Conservation (phyloP, 768 basidiomycete species). For the Galerina marginata region DNA sequence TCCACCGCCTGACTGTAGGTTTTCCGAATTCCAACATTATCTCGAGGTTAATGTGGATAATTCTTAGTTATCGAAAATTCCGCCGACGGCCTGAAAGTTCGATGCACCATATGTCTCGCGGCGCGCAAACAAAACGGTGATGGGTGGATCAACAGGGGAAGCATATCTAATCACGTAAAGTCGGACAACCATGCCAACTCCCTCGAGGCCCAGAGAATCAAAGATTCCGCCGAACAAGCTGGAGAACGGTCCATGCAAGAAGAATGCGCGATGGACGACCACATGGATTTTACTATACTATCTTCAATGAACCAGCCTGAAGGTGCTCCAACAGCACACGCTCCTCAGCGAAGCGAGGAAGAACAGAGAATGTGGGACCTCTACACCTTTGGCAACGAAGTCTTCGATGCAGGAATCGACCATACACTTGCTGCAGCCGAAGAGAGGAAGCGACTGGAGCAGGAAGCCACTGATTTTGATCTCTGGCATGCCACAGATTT, state of each 20-base stretch:
- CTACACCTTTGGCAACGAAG: background rate
- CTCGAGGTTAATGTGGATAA: background rate
- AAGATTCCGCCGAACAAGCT: background rate
- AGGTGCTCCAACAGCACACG: background rate
- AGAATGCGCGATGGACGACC: background rate
- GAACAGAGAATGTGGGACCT: background rate
- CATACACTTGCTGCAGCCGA: background rate
- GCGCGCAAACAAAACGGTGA: background rate
- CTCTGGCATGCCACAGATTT: background rate
- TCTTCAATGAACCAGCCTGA: background rate
- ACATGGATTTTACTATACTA: conserved; percentile 1
- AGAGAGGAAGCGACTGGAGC: background rate
- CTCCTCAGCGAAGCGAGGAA: background rate
- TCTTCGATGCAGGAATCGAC: background rate
- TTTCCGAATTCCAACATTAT: background rate
- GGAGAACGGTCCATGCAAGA: background rate
- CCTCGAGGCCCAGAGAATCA: background rate
- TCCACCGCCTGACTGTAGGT: conserved; percentile 4
- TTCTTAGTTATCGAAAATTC: conserved; percentile 3
- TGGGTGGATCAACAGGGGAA: background rate
- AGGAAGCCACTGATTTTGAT: background rate
- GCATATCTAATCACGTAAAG: background rate
- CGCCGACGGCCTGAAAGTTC: background rate
- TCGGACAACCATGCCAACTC: background rate
- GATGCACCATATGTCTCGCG: conserved; percentile 1